These are phyloP conservation scores for Dictyostelium citrinum DNA, from an alignment of 78 protist genomes.

Conservation along the genomic window DNA sequence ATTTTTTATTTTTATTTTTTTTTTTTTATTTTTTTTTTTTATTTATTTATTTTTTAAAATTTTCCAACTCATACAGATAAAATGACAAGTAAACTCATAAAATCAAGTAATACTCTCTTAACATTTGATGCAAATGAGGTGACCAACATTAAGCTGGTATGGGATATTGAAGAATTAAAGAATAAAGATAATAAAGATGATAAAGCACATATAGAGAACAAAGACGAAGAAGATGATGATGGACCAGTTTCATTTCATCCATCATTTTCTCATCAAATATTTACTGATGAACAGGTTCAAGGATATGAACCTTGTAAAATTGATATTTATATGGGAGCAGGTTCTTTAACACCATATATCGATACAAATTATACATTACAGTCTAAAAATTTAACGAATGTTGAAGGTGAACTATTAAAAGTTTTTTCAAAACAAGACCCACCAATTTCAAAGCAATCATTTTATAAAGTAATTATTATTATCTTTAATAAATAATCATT, in stretches of 20 bases:
- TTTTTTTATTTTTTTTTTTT: neutral
- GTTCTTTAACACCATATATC: slow-evolving; percentile 1
- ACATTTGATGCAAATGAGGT: slow-evolving; percentile 28
- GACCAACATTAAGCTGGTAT: slow-evolving; percentile 18
- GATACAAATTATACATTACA: slow-evolving; percentile 57
- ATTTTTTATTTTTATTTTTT: neutral
- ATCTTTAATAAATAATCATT: no score
- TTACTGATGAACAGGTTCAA: slow-evolving; percentile 11
- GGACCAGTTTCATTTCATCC: neutral
- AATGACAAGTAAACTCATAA: neutral
- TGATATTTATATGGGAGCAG: slow-evolving; percentile 48
- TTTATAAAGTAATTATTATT: slow-evolving; percentile 1
- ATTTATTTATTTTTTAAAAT: neutral
- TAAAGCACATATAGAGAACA: neutral
- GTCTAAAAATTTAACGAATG: slow-evolving; percentile 44
- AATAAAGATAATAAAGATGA: neutral
- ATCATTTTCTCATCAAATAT: slow-evolving; percentile 46
- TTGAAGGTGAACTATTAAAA: slow-evolving; percentile 16
- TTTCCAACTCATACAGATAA: neutral
- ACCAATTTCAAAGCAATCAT: slow-evolving; percentile 7
- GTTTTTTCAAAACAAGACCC: slow-evolving; percentile 48
- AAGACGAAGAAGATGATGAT: neutral
- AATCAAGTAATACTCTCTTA: neutral
- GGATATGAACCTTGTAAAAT: slow-evolving; percentile 61
- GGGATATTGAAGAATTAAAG: slow-evolving; percentile 10